phyloP scores from a whole-genome alignment of 225 moss, liverwort and hornwort genomes.

The Pseudisothecium myosuroides region DNA sequence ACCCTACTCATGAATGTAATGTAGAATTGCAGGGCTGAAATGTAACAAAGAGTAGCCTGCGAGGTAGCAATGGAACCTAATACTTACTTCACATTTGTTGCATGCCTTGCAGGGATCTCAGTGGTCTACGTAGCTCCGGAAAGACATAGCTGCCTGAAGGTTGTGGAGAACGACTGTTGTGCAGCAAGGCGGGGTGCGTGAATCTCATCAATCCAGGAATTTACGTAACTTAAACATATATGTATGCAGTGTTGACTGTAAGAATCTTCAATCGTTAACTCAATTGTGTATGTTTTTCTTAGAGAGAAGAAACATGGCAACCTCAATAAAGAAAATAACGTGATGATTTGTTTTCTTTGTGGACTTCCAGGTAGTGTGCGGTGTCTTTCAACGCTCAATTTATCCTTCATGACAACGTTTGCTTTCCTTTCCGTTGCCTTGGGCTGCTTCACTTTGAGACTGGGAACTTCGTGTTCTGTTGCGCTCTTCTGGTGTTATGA shows the following conservation, averaged over 20 bases:
- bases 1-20: background rate
- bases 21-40: background rate
- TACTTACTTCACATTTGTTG: background rate
- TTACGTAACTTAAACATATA: background rate
- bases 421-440: slow-evolving; percentile 53
- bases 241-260: background rate
- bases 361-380: slow-evolving; percentile 62
- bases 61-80: background rate
- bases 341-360: background rate
- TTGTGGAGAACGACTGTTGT: slow-evolving; percentile 90
- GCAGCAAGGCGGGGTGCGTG: slow-evolving; percentile 58
- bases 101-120: slow-evolving; percentile 45
- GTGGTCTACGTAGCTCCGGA: slow-evolving; percentile 81
- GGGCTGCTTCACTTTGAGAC: slow-evolving; percentile 53
- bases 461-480: slow-evolving; percentile 70
- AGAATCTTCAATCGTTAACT: background rate
- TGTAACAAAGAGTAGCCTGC: background rate
- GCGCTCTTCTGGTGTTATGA: slow-evolving; percentile 96
- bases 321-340: background rate
- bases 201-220: background rate
- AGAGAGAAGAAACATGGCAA: background rate
- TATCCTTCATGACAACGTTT: slow-evolving; percentile 49
- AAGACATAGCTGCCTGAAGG: slow-evolving; percentile 66
- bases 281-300: background rate
- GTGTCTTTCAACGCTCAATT: slow-evolving; percentile 67